Conservation (phyloP, 768 basidiomycete species). For the Tephrocybe sp. region DNA sequence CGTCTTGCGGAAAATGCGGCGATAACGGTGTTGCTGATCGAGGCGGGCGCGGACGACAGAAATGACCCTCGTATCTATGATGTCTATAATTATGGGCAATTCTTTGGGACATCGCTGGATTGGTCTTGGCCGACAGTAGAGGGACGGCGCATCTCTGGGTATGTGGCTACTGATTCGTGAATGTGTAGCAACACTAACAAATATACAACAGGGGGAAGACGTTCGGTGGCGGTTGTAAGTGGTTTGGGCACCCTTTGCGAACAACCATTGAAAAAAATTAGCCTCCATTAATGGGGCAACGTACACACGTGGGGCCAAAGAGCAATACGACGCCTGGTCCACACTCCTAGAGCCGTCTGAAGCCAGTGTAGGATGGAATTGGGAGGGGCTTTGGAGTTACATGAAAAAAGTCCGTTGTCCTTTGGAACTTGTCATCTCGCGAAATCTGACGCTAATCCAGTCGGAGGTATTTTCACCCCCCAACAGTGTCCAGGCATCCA, state of each 20-base stretch:
- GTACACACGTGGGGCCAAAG: conserved; percentile 43
- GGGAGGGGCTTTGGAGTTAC: conserved; percentile 41
- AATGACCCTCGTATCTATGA: conserved; percentile 44
- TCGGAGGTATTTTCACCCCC: conserved; percentile 50
- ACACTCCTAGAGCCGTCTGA: conserved; percentile 38
- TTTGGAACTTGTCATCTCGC: neutral
- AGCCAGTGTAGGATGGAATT: conserved; percentile 46
- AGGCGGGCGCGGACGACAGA: conserved; percentile 51
- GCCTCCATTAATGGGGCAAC: conserved; percentile 50
- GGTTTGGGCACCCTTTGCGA: neutral
- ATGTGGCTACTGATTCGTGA: conserved; percentile 8
- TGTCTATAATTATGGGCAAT: conserved; percentile 42
- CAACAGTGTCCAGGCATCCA: conserved; percentile 41
- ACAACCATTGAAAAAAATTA: conserved; percentile 7
- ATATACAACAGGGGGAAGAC: conserved; percentile 41
- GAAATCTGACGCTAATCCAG: conserved; percentile 22
- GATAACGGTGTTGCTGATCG: conserved; percentile 47
- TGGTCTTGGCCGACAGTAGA: conserved; percentile 47
- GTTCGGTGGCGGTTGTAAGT: conserved; percentile 40
- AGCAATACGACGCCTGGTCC: conserved; percentile 45
- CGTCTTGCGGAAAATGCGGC: conserved; percentile 44
- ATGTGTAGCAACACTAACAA: neutral
- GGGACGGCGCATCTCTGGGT: conserved; percentile 40
- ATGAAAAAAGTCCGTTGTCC: conserved; percentile 44
- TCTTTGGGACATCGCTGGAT: conserved; percentile 42